Percentiles rank a stretch among this genome's conserved stretches.
Conservation (phyloP, 371 early-diverging fungal genomes). For the Chytridium lagenaria region DNA sequence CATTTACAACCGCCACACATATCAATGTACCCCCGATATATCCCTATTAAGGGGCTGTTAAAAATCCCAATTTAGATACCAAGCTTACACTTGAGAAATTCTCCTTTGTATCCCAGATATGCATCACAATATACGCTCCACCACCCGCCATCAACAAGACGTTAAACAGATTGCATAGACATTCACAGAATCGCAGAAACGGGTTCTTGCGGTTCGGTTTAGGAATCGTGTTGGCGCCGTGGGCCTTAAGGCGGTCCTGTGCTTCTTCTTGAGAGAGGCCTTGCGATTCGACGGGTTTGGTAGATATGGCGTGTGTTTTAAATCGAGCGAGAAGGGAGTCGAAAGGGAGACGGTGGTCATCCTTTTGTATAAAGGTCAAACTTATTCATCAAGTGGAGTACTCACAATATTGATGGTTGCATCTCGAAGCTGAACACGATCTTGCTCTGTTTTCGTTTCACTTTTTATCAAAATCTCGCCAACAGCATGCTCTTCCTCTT, state of each 20-base stretch:
- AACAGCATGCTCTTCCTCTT: constrained; percentile 19
- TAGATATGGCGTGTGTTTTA: constrained; percentile 22
- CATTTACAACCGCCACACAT: constrained; percentile 52
- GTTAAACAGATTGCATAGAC: constrained; percentile 56
- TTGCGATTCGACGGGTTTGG: constrained; percentile 12
- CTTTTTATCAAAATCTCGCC: constrained; percentile 25
- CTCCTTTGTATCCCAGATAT: constrained; percentile 41
- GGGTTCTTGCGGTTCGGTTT: constrained; percentile 25
- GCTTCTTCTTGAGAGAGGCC: constrained; percentile 27
- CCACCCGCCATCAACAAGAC: constrained; percentile 52
- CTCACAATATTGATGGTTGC: constrained; percentile 29
- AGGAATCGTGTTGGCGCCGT: constrained; percentile 34
- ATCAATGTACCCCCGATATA: constrained; percentile 53
- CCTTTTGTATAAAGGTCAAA: constrained; percentile 17
- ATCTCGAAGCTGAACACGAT: constrained; percentile 18
- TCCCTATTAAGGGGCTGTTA: constrained; percentile 62
- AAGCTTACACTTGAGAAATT: constrained; percentile 52
- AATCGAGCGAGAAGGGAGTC: constrained; percentile 16
- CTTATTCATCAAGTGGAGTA: background rate
- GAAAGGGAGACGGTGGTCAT: constrained; percentile 35
- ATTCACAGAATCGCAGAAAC: constrained; percentile 45
- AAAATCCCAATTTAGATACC: background rate
- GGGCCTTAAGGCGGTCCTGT: constrained; percentile 3
- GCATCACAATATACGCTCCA: constrained; percentile 43
- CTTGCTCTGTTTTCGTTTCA: constrained; percentile 4